These are phyloP conservation scores for Ustulina deusta DNA, from an alignment of 2,329 filamentous ascomycete genomes.

Conservation along the genomic window DNA sequence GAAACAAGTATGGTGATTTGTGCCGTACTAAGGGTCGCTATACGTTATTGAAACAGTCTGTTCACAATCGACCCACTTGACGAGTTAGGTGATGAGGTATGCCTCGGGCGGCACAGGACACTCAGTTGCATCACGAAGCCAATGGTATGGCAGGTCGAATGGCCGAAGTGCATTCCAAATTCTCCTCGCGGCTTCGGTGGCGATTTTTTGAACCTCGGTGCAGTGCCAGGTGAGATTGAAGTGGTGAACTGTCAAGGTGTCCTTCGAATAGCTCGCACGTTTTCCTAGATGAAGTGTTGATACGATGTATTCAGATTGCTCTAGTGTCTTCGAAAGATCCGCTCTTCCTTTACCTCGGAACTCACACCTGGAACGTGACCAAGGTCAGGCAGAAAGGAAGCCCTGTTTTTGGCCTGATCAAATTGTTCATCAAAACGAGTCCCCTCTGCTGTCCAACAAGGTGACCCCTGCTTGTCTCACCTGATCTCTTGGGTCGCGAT, in stretches of 20 bases:
- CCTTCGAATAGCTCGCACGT: slow-evolving; percentile 1
- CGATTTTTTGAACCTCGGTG: not conserved
- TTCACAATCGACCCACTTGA: not conserved
- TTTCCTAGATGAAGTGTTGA: not conserved
- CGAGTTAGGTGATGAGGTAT: slow-evolving; percentile 10
- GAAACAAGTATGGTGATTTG: not conserved
- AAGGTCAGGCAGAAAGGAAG: slow-evolving; percentile 13
- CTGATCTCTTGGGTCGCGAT: slow-evolving; percentile 40
- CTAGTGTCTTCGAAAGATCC: not conserved
- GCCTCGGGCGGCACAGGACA: not conserved
- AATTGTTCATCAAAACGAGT: not conserved
- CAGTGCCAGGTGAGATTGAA: slow-evolving; percentile 4
- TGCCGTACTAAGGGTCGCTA: not conserved
- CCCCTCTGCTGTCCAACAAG: slow-evolving; percentile 2
- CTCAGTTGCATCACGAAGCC: not conserved
- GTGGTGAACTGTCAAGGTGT: slow-evolving; percentile 4
- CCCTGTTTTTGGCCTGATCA: not conserved
- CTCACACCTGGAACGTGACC: slow-evolving; percentile 3
- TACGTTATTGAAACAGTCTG: not conserved
- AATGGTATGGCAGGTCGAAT: slow-evolving; percentile 7
- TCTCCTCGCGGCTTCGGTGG: not conserved
- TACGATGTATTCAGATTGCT: slow-evolving; percentile 16
- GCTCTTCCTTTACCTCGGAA: not conserved
- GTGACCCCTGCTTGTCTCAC: slow-evolving; percentile 40
- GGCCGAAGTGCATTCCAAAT: not conserved